Evolutionary conservation across 2,329 filamentous ascomycete species (phyloP), one percentile per base, ranked within the genome.

Genomic region (Leptographium procerum): DNA sequence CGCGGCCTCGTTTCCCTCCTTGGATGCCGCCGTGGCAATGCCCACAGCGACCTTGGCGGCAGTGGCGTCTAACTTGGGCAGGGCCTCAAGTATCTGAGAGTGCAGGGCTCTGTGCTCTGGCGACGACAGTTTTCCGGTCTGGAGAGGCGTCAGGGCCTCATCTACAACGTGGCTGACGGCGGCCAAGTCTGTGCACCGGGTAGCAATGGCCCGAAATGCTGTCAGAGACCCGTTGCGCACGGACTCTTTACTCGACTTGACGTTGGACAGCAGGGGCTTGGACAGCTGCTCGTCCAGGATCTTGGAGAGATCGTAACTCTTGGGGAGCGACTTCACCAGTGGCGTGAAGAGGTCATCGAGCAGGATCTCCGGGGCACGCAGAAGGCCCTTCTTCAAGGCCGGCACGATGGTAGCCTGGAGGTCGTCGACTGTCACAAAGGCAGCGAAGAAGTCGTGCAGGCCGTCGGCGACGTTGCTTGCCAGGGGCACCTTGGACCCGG

Each of bases 341-440:
- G 87, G 83, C 7, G 86, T 82, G 55, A 97, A 74, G 28, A 96
- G 78, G 62, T 90, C 87, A 65, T 87, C 85, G 31, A 97, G 76
- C 16, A 96, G 84, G 50, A 96, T 86, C 72, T 99, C 94, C 1
- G 94, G 95, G 9, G 92, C 87, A 68, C 95, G 83, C 52, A 99
- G 74, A 58, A 99, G 79, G 7, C 88, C 86, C 73, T 96, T 96
- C 68, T 99, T 94, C 16, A 97, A 75, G 0, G 90, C 77, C 10
- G 91, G 89, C 28, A 95, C 77, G 34, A 97, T 68, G 50, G 92
- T 83, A 62, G 83, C 86, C 57, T 83, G 81, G 33, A 97, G 69
- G 63, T 96, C 91, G 28, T 91, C 85, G 19, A 82, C 69, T 0
- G 82, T 86, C 43, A 87, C 78, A 68, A 92, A 97, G 34, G 79